phyloP scores from a whole-genome alignment of 345 rosid species.

The Salix viminalis region DNA sequence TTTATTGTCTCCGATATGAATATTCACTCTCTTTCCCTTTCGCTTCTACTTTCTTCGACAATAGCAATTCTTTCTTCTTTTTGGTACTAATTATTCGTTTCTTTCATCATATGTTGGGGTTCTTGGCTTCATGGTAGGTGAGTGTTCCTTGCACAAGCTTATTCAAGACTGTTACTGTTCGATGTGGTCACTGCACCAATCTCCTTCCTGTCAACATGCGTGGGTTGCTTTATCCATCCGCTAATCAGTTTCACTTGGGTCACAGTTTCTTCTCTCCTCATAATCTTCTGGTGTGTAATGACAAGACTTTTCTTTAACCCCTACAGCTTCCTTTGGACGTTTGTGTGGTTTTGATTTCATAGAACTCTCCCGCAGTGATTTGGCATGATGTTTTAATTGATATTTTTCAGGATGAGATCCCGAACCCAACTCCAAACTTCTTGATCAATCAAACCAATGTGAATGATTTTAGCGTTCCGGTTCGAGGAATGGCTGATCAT shows the following conservation, averaged over 20 bases:
- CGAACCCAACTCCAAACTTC: slow-evolving; percentile 35
- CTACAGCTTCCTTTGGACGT: neutral
- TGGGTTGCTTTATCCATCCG: slow-evolving; percentile 54
- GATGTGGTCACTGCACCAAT: slow-evolving; percentile 96
- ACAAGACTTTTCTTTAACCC: neutral
- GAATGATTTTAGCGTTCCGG: slow-evolving; percentile 47
- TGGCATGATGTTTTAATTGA: neutral
- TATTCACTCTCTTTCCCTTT: neutral
- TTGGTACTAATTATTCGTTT: neutral
- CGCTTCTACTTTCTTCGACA: neutral
- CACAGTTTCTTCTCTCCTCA: slow-evolving; percentile 71
- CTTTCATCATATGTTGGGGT: neutral
- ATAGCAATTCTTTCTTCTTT: neutral
- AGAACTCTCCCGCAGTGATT: neutral
- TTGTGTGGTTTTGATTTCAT: neutral
- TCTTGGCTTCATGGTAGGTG: slow-evolving; percentile 42
- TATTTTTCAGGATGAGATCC: slow-evolving; percentile 67
- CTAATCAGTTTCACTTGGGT: slow-evolving; percentile 69
- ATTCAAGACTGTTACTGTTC: slow-evolving; percentile 93
- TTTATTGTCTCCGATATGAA: neutral
- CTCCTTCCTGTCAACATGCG: slow-evolving; percentile 90
- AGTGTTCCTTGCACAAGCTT: slow-evolving; percentile 94
- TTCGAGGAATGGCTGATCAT: slow-evolving; percentile 48
- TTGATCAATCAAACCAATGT: slow-evolving; percentile 16
- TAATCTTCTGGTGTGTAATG: slow-evolving; percentile 49